Evolutionary conservation across 208 protist genomes (phyloP).

Genomic region (Trypanosoma caninum): DNA sequence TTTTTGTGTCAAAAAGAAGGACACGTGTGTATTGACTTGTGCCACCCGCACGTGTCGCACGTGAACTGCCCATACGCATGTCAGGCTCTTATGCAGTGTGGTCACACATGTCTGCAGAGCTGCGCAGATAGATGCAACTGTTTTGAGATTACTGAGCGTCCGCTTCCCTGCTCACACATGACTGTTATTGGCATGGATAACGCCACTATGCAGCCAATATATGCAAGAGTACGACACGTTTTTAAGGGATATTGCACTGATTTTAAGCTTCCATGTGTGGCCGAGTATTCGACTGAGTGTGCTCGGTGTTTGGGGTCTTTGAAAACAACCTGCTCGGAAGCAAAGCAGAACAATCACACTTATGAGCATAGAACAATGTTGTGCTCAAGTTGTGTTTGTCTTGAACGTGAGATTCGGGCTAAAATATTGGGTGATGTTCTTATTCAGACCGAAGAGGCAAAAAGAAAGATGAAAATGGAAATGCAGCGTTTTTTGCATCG

Average conservation of each 20-base stretch:
- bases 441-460: conserved; percentile 54
- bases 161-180: conserved; percentile 64
- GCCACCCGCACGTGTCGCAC: conserved; percentile 56
- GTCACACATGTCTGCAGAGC: conserved; percentile 62
- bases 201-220: conserved; percentile 66
- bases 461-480: conserved; percentile 62
- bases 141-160: conserved; percentile 61
- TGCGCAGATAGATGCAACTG: conserved; percentile 77
- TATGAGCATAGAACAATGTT: conserved; percentile 48
- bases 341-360: conserved; percentile 48
- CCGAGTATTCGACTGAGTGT: conserved; percentile 77
- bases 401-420: conserved; percentile 69
- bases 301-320: conserved; percentile 62
- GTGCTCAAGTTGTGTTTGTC: conserved; percentile 57
- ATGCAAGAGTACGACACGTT: conserved; percentile 64
- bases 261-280: conserved; percentile 55
- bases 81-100: conserved; percentile 49
- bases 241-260: conserved; percentile 81
- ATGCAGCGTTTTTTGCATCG: conserved; percentile 66
- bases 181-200: conserved; percentile 66
- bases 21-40: conserved; percentile 62
- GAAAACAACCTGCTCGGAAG: conserved; percentile 66
- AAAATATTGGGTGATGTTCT: conserved; percentile 68
- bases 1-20: conserved; percentile 51
- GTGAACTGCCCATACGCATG: conserved; percentile 61